phyloP scores from a whole-genome alignment of 495 filamentous ascomycete species.

The Neurospora sp. region DNA sequence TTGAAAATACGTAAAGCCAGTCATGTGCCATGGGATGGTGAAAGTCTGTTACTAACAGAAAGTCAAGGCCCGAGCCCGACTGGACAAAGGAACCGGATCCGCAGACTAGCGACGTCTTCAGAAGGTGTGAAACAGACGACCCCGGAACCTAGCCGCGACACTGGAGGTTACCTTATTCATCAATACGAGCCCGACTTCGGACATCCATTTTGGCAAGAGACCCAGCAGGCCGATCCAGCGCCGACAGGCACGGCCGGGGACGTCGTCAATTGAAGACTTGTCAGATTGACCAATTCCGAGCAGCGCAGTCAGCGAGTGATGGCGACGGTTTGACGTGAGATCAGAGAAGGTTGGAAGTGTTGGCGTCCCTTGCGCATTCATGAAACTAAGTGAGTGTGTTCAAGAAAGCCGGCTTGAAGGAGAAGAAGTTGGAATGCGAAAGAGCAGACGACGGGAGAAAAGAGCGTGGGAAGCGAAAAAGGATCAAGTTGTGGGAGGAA shows the following conservation, averaged over 20 bases:
- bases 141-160: not conserved
- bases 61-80: slow-evolving; percentile 18
- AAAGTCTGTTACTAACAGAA: slow-evolving; percentile 22
- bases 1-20: not conserved
- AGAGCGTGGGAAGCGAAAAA: not conserved
- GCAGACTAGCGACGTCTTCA: slow-evolving; percentile 4
- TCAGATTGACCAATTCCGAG: not conserved
- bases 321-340: not conserved
- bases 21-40: slow-evolving; percentile 16
- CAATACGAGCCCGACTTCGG: slow-evolving; percentile 17
- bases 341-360: not conserved
- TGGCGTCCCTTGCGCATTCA: not conserved
- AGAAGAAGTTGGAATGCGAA: not conserved
- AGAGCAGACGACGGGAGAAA: not conserved
- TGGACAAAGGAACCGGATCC: slow-evolving; percentile 13
- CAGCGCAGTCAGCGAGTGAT: not conserved
- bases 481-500: not conserved
- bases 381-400: not conserved
- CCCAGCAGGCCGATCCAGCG: not conserved
- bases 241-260: not conserved
- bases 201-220: not conserved
- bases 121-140: not conserved
- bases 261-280: not conserved
- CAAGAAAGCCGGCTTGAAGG: not conserved
- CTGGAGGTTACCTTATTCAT: not conserved